Evolutionary conservation across 345 rosid genomes (phyloP), one percentile per base, ranked within the genome.

Genomic region (Salix udensis): DNA sequence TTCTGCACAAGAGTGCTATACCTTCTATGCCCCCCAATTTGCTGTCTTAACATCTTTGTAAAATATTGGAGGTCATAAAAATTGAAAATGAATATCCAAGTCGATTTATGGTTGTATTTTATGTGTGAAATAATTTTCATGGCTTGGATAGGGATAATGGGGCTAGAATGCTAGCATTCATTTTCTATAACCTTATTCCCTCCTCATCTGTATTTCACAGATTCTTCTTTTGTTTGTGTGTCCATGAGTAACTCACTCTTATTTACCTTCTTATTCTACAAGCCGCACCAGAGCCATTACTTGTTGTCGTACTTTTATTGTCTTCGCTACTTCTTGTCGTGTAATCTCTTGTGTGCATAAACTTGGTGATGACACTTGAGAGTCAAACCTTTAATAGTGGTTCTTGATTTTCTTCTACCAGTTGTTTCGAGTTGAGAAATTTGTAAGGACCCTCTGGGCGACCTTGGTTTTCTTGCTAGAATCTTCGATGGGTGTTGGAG

Each of bases 131-230:
- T 55, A 46, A 28, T 6, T 46, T 65, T 40, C 44, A 19, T 26
- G 72, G 68, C 67, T 26, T 74, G 80, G 88, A 85, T 76, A 77
- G 68, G 82, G 91, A 87, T 85, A 84, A 85, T 84, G 84, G 89
- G 48, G 48, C 36, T 28, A 14, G 52, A 72, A 52, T 75, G 80
- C 84, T 61, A 83, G 86, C 84, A 78, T 87, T 87, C 92, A 87
- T 85, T 78, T 73, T 81, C 84, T 78, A 70, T 79, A 85, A 76
- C 88, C 87, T 77, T 80, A 77, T 88, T 85, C 84, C 78, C 78
- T 80, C 79, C 82, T 83, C 86, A 71, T 85, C 83, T 79, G 78
- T 73, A 67, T 82, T 84, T 70, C 82, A 58, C 73, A 79, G 84
- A 77, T 88, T 87, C 85, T 81, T 82, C 81, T 46, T 81, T 78